Base-by-base conservation (phyloP, 441 rosid genomes). In the Adansonia grandidieri region DNA sequence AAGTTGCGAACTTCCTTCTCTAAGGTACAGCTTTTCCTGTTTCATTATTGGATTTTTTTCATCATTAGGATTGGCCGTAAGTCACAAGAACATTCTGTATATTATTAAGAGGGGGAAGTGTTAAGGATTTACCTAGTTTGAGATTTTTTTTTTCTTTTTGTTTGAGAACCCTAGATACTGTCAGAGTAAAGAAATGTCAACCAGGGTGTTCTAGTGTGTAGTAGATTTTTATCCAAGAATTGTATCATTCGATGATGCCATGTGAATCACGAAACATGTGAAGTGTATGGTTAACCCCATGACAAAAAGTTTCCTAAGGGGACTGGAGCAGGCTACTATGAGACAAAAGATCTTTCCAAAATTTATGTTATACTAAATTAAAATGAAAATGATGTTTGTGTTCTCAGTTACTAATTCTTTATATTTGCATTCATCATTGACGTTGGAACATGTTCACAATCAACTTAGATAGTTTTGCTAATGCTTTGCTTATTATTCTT, bases 131-230 rank as follows among this genome's bases (percentile, higher is more conserved):
- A 24, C 10, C 44, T 5, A 13, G 66, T 24, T 7, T 24, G 17
- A 11, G 66, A 22, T 24, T 62, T n/a, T 10, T n/a, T 24, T 62
- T 62, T 24, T 28, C 44, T 10, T n/a, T 24, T 62, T 28, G 66
- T 62, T 62, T 62, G 66, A 62, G 44, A 61, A 24, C 65, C 65
- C 65, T 61, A 24, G 65, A 61, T 61, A 40, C 7, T 61, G 66
- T 24, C 24, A n/a, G 20, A 61, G 66, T 24, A 22, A 61, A 11
- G 66, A n/a, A 61, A 22, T 61, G 66, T 5, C n/a, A 10, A 40
- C 13, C 11, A 61, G 40, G 42, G 66, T 42, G 14, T 62, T 58
- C 22, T 58, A 58, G 14, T 58, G 28, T 20, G 28, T 58, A 9
- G 6, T 58, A 60, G 64, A 60, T 60, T 22, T 37, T 60, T 22